Percentiles rank a stretch among this genome's conserved stretches.
phyloP scores from a whole-genome alignment of 2,329 filamentous ascomycete genomes.

The Fonsecaea multimorphosa region DNA sequence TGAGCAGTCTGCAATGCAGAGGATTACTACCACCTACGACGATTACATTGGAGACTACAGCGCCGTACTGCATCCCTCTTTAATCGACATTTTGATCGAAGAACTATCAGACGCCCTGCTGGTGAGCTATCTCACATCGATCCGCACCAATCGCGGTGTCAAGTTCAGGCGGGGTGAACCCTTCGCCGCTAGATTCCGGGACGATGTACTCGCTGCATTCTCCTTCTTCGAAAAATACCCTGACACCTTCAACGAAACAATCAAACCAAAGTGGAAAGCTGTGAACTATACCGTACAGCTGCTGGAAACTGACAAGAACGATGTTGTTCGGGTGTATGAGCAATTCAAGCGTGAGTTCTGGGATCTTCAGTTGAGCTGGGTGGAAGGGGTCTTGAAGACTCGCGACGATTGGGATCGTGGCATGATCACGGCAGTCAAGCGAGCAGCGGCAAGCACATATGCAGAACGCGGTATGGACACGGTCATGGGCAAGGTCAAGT shows the following conservation, averaged over 20 bases:
- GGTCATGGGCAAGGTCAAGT: constrained; percentile 93
- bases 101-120: constrained; percentile 92
- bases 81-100: constrained; percentile 90
- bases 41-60: constrained; percentile 92
- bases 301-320: constrained; percentile 73
- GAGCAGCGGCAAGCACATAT: constrained; percentile 81
- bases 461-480: constrained; percentile 84
- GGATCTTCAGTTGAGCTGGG: constrained; percentile 94
- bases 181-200: constrained; percentile 90
- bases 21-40: constrained; percentile 92
- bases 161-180: constrained; percentile 87
- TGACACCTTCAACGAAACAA: constrained; percentile 71
- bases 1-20: constrained; percentile 80
- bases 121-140: constrained; percentile 78
- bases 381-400: constrained; percentile 84
- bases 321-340: constrained; percentile 78
- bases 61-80: constrained; percentile 79
- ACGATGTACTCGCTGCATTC: constrained; percentile 89
- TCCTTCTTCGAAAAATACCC: constrained; percentile 78
- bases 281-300: constrained; percentile 83
- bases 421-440: constrained; percentile 88
- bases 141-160: constrained; percentile 81
- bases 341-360: constrained; percentile 85
- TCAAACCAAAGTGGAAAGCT: constrained; percentile 92
- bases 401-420: constrained; percentile 92